phyloP scores from a whole-genome alignment of 176 grass and related monocot genomes.

The Elaeis guineensis region DNA sequence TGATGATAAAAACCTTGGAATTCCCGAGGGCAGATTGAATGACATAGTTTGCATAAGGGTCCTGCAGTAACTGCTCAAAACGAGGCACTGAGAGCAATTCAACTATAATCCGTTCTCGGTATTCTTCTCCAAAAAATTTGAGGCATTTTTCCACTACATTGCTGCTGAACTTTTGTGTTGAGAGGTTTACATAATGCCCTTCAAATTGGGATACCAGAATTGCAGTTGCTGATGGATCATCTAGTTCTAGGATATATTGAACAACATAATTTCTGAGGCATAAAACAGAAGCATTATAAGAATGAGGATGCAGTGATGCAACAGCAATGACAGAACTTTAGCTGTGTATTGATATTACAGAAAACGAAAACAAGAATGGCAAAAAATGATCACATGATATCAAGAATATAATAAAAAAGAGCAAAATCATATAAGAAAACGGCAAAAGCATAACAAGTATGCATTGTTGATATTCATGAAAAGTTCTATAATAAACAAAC shows the following conservation, averaged over 20 bases:
- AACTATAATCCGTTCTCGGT: constrained; percentile 3
- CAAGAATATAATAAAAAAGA: no score
- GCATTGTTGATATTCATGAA: no score
- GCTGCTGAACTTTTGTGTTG: constrained; percentile 40
- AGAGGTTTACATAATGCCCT: constrained; percentile 29
- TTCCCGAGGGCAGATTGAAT: constrained; percentile 26
- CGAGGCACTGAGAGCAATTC: constrained; percentile 31
- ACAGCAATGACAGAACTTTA: no score
- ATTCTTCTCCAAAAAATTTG: constrained; percentile 9
- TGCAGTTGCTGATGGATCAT: not conserved
- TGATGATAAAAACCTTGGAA: constrained; percentile 16
- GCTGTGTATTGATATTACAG: no score
- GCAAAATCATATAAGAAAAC: no score
- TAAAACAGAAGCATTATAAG: constrained; percentile 1
- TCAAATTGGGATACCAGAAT: constrained; percentile 23
- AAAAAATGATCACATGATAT: no score
- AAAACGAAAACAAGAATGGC: no score
- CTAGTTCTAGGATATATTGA: constrained; percentile 28
- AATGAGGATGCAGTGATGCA: no score
- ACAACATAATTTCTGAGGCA: constrained; percentile 44
- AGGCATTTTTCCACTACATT: constrained; percentile 56
- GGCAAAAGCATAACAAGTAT: no score
- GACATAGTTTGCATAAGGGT: constrained; percentile 50
- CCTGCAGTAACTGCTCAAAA: constrained; percentile 31
- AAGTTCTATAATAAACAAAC: no score